These are phyloP conservation scores for Taphrina flavorubra DNA, from an alignment of 1,139 yeast genomes.

Conservation along the genomic window DNA sequence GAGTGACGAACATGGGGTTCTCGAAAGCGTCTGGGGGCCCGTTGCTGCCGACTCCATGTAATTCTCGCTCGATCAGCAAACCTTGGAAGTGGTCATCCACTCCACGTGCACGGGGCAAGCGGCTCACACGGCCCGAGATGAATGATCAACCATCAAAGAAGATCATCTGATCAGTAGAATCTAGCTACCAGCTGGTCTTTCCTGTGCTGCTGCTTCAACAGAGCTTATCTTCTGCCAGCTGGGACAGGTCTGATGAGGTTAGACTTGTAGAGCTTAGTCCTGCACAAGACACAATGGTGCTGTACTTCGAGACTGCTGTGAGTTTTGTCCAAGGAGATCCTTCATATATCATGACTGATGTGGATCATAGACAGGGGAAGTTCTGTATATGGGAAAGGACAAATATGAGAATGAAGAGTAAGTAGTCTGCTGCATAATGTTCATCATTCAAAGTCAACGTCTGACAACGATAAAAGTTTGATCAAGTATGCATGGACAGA, in stretches of 20 bases:
- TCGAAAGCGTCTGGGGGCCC: background rate
- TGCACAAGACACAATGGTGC: background rate
- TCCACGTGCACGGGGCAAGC: background rate
- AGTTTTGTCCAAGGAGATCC: background rate
- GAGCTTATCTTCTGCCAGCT: no score
- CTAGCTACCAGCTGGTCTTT: no score
- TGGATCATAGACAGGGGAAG: conserved; percentile 13
- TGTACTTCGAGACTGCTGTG: conserved; percentile 16
- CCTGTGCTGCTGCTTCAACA: no score
- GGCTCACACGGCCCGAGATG: conserved; percentile 11
- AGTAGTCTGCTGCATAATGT: conserved; percentile 43
- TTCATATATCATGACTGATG: background rate
- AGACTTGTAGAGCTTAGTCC: background rate
- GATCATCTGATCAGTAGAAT: background rate
- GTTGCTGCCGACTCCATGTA: no score
- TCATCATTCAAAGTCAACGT: background rate
- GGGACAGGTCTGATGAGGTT: no score
- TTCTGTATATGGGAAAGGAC: conserved; percentile 74
- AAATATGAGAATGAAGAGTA: conserved; percentile 62
- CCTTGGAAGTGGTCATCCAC: background rate
- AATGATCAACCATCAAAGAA: background rate
- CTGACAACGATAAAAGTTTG: conserved; percentile 49
- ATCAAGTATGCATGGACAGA: conserved; percentile 72
- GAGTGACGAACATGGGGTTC: conserved; percentile 1
- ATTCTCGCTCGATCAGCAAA: background rate